Conservation (phyloP, 1,139 yeast species). For the Dujonia santamariae region DNA sequence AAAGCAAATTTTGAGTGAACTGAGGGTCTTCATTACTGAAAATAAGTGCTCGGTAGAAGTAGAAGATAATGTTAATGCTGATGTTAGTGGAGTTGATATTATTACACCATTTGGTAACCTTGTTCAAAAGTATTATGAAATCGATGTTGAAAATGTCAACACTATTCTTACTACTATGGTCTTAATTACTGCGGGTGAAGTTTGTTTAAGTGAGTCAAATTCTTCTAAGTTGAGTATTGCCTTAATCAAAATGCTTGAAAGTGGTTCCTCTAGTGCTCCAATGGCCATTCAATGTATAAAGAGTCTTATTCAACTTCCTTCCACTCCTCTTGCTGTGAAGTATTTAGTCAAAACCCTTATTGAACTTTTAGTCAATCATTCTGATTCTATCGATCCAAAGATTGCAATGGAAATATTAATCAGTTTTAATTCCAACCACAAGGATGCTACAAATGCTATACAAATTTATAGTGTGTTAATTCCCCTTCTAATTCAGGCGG, state of each 20-base stretch:
- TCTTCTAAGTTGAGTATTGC: slow-evolving; percentile 24
- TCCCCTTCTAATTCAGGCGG: slow-evolving; percentile 46
- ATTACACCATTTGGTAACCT: slow-evolving; percentile 36
- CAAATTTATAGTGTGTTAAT: slow-evolving; percentile 40
- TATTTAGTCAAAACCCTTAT: slow-evolving; percentile 31
- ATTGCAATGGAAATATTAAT: slow-evolving; percentile 55
- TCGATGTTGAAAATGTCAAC: slow-evolving; percentile 28
- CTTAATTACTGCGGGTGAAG: slow-evolving; percentile 52
- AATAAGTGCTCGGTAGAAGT: too few relatives aligned
- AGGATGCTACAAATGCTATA: slow-evolving; percentile 18
- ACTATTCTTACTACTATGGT: slow-evolving; percentile 59
- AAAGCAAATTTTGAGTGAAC: slow-evolving; percentile 43
- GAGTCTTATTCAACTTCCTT: slow-evolving; percentile 46
- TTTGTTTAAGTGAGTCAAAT: slow-evolving; percentile 36
- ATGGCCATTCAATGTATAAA: slow-evolving; percentile 59
- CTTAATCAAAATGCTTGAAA: slow-evolving; percentile 31
- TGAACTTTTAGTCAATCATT: slow-evolving; percentile 17
- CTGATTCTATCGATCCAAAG: slow-evolving; percentile 27
- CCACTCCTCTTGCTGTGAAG: slow-evolving; percentile 26
- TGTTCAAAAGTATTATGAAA: slow-evolving; percentile 25
- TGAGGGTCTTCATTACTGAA: slow-evolving; percentile 22
- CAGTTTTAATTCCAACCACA: slow-evolving; percentile 34
- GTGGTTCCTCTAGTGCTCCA: slow-evolving; percentile 24
- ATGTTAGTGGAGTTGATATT: slow-evolving; percentile 19
- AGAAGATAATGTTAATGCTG: not conserved